Evolutionary conservation across 805 yeast species (phyloP), one percentile per base, ranked within the genome.

Genomic region (Cyberlindnera samutprakarnensis): DNA sequence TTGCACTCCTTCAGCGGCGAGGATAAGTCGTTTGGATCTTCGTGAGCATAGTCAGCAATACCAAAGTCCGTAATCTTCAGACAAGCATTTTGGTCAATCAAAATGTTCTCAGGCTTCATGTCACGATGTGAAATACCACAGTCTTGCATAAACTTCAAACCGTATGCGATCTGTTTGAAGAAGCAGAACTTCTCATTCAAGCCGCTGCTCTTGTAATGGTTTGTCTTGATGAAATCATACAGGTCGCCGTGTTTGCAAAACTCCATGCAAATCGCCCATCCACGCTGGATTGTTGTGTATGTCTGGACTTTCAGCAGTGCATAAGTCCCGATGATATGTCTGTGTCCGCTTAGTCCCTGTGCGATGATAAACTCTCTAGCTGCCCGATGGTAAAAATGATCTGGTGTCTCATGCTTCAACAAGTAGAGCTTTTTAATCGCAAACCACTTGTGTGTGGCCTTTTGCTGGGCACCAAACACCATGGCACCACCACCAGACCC

Each of bases 201-300:
- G 22, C 65, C 57, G 31, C 79, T 48, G 6, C 34, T 27, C 21
- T 23, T 30, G n/a, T 17, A 30, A 13, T 17, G 12, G 4, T 27
- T 22, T 7, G n/a, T 18, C 5, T 22, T 14, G n/a, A 21, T 17
- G n/a, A 17, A 24, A 35, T 67, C 63, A 46, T 75, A 75, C 28
- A 81, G 54, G 53, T 81, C 92, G 30, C 78, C 78, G 15, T 70
- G 72, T 14, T 55, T 56, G 44, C 85, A 78, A 32, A 57, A 67
- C 41, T 78, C 84, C 66, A 81, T 59, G 4, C 77, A 66, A 51
- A 81, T 70, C 3, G 90, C 92, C 92, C 92, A 82, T 3, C 84
- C 79, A 41, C 87, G 60, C 2, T 71, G 64, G 38, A 78, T 53
- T 26, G 55, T 61, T 6, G 65, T 62, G 14, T 72, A 68, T 2